Percentiles rank a stretch among this genome's conserved stretches.
Conservation (phyloP, 164 flowering plant species). For the Chloranthus sessilifolius region DNA sequence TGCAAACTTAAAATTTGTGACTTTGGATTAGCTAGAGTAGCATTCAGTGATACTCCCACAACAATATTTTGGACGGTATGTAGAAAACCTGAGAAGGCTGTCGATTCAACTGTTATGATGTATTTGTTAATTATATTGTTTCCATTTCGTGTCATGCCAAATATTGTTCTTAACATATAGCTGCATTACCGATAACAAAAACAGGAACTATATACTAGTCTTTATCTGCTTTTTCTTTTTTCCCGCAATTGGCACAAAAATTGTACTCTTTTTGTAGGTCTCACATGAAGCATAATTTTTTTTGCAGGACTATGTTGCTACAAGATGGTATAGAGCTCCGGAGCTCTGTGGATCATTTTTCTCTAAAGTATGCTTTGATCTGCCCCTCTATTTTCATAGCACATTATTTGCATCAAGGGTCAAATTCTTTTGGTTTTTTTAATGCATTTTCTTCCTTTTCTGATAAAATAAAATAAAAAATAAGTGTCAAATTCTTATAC, state of each 20-base stretch:
- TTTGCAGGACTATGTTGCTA: slow-evolving; percentile 92
- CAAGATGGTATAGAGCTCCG: slow-evolving; percentile 98
- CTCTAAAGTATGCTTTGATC: slow-evolving; percentile 60
- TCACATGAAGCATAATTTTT: background rate
- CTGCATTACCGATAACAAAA: too few species aligned
- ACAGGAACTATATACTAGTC: too few species aligned
- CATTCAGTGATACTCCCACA: slow-evolving; percentile 78
- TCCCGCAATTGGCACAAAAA: too few species aligned
- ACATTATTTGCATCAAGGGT: too few species aligned
- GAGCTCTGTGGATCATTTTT: slow-evolving; percentile 96
- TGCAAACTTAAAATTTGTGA: slow-evolving; percentile 94
- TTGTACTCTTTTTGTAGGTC: background rate
- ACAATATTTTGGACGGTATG: slow-evolving; percentile 91
- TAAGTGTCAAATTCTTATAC: too few species aligned
- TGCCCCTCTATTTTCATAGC: background rate
- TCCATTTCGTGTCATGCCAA: background rate
- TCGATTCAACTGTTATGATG: too few species aligned
- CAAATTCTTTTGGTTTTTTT: too few species aligned
- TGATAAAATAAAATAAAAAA: too few species aligned
- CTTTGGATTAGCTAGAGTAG: slow-evolving; percentile 92
- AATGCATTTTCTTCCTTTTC: too few species aligned
- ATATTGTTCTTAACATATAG: too few species aligned
- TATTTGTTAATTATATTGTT: background rate
- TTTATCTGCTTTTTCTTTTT: too few species aligned
- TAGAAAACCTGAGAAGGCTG: background rate